Percentiles rank a stretch among this genome's conserved stretches.
These are phyloP conservation scores for Globisporangium takayamanum DNA, from an alignment of 352 stramenopile species.

Conservation along the genomic window DNA sequence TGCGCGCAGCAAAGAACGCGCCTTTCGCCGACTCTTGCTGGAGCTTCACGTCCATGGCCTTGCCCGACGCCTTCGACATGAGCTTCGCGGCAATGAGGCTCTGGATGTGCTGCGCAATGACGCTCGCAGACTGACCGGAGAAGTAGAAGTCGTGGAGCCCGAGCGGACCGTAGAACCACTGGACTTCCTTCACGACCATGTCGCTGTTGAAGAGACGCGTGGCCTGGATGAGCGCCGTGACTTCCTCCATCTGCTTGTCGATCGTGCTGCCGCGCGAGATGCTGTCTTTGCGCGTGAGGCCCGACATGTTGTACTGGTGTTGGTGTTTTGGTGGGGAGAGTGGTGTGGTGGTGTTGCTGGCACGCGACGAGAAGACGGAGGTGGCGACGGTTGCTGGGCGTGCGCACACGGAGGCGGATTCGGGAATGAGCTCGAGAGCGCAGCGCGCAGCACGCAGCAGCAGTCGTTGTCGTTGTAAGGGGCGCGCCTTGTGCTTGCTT, in stretches of 20 bases:
- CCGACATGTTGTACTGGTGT: conserved; percentile 1
- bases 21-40: conserved; percentile 61
- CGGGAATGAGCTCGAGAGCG: conserved; percentile 7
- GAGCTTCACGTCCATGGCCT: conserved; percentile 73
- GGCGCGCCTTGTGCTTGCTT: background rate
- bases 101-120: conserved; percentile 78
- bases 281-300: conserved; percentile 8
- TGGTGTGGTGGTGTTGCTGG: background rate
- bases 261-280: conserved; percentile 14
- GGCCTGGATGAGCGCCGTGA: conserved; percentile 46
- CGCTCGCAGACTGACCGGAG: conserved; percentile 41
- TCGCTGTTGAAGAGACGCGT: conserved; percentile 55
- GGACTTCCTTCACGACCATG: conserved; percentile 57
- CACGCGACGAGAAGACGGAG: background rate
- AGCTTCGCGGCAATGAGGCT: conserved; percentile 76
- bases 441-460: background rate
- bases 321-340: background rate
- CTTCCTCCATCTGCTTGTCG: conserved; percentile 49
- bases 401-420: conserved; percentile 8
- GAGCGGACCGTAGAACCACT: conserved; percentile 79
- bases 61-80: conserved; percentile 72
- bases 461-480: background rate
- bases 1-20: conserved; percentile 79
- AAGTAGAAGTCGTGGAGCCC: conserved; percentile 86
- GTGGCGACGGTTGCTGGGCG: background rate